Evolutionary conservation across 2,329 filamentous ascomycete genomes (phyloP).

Genomic region (Bipolaris bicolor): DNA sequence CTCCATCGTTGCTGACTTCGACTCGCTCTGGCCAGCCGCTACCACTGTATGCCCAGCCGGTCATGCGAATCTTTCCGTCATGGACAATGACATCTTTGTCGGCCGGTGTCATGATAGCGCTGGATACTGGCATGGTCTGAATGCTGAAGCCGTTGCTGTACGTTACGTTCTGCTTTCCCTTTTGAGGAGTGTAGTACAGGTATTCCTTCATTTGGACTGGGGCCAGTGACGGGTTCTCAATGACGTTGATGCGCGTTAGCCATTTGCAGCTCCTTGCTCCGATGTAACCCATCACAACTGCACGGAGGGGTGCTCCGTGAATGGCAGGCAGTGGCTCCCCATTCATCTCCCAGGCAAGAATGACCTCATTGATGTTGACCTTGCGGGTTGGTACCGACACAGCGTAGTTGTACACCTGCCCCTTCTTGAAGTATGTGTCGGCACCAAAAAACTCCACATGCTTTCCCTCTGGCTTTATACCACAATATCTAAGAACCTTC

Average conservation of each 20-base stretch:
- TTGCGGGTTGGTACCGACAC: constrained; percentile 72
- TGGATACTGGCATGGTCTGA: constrained; percentile 74
- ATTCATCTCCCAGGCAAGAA: constrained; percentile 76
- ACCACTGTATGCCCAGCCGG: constrained; percentile 55
- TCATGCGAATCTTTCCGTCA: constrained; percentile 62
- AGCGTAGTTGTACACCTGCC: constrained; percentile 69
- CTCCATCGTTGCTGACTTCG: constrained; percentile 68
- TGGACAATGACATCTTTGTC: constrained; percentile 67
- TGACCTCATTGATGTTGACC: constrained; percentile 69
- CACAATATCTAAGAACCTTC: constrained; percentile 73
- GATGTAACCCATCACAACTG: constrained; percentile 70
- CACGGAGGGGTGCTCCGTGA: constrained; percentile 68
- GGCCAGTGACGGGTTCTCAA: constrained; percentile 61
- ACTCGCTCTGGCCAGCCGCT: constrained; percentile 63
- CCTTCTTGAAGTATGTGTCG: constrained; percentile 75
- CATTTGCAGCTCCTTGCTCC: constrained; percentile 69
- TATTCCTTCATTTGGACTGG: constrained; percentile 71
- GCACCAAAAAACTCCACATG: constrained; percentile 73
- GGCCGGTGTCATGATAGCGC: constrained; percentile 69
- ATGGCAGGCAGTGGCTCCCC: constrained; percentile 67
- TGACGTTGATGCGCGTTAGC: constrained; percentile 68
- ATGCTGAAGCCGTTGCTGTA: constrained; percentile 68
- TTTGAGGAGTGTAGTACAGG: constrained; percentile 71
- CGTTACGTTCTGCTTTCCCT: constrained; percentile 69
- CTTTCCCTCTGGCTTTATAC: constrained; percentile 60